Conservation (phyloP, 2,329 filamentous ascomycete genomes). For the Akanthomyces uredinophilus region DNA sequence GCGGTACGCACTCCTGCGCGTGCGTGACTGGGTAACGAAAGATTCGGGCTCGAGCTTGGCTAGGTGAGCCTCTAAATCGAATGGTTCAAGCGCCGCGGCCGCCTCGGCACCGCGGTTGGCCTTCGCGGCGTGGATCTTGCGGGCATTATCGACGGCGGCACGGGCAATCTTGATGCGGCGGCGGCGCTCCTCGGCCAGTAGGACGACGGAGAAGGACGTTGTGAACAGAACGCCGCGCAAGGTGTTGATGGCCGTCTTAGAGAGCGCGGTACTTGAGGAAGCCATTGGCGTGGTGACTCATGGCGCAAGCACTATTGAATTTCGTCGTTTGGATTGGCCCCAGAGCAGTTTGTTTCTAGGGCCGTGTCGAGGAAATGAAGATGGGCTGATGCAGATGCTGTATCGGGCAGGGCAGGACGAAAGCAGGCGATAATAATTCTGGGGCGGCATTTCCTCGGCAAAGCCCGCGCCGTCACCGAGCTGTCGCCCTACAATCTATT, state of each 20-base stretch:
- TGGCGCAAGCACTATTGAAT: not conserved
- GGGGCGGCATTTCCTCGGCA: constrained; percentile 14
- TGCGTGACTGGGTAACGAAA: constrained; percentile 17
- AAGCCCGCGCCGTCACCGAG: not conserved
- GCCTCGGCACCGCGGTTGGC: constrained; percentile 26
- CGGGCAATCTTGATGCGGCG: constrained; percentile 48
- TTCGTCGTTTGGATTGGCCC: not conserved
- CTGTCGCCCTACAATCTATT: not conserved
- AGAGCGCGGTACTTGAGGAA: constrained; percentile 44
- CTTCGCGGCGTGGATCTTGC: constrained; percentile 41
- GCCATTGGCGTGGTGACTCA: constrained; percentile 35
- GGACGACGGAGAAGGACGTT: constrained; percentile 51
- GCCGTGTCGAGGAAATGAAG: not conserved
- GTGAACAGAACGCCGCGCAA: constrained; percentile 52
- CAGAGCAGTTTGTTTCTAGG: not conserved
- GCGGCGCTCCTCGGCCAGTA: constrained; percentile 52
- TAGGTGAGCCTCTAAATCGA: constrained; percentile 18
- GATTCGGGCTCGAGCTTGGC: constrained; percentile 23
- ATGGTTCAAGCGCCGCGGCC: constrained; percentile 22
- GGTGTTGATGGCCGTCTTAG: constrained; percentile 50
- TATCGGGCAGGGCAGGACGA: not conserved
- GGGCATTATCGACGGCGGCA: constrained; percentile 47
- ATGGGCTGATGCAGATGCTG: constrained; percentile 9
- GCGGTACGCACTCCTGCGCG: constrained; percentile 24
- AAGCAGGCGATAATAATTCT: constrained; percentile 9